phyloP scores from a whole-genome alignment of 169 alveolate genomes.

The Prorocentrum cordatum region DNA sequence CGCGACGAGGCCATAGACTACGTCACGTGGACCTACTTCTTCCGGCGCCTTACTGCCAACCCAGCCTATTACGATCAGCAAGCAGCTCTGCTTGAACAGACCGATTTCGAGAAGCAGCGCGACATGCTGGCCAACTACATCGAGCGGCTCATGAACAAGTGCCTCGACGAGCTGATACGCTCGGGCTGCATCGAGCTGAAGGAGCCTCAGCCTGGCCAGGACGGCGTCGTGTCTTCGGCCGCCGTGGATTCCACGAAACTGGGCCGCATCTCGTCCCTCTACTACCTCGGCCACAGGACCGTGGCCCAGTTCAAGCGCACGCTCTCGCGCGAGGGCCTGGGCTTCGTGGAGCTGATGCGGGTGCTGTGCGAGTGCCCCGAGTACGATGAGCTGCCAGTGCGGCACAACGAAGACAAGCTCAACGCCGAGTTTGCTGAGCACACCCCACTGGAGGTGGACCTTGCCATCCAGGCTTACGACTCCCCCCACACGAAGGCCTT shows the following conservation, averaged over 20 bases:
- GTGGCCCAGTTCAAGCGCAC: conserved; percentile 40
- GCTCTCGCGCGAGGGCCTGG: conserved; percentile 15
- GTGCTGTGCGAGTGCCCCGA: conserved; percentile 62
- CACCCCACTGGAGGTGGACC: conserved; percentile 69
- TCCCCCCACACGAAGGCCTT: conserved; percentile 73
- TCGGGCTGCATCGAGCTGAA: conserved; percentile 50
- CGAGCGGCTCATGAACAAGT: conserved; percentile 64
- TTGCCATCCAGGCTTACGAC: conserved; percentile 54
- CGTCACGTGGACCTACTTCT: conserved; percentile 83
- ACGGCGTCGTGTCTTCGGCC: background rate
- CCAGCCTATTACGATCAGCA: conserved; percentile 73
- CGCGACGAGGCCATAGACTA: conserved; percentile 79
- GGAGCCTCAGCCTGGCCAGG: background rate
- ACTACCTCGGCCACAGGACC: conserved; percentile 23
- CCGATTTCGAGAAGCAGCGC: conserved; percentile 54
- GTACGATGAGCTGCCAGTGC: conserved; percentile 34
- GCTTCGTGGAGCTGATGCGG: conserved; percentile 31
- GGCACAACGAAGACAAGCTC: conserved; percentile 73
- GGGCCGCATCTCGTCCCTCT: background rate
- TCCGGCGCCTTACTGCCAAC: conserved; percentile 73
- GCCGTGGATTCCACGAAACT: conserved; percentile 26
- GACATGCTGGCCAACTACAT: conserved; percentile 67
- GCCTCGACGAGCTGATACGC: conserved; percentile 58
- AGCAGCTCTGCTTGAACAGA: conserved; percentile 25
- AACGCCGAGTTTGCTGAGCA: conserved; percentile 69